These are phyloP conservation scores for Metschnikowia baotianmanensis DNA, from an alignment of 805 yeast genomes.

Conservation along the genomic window DNA sequence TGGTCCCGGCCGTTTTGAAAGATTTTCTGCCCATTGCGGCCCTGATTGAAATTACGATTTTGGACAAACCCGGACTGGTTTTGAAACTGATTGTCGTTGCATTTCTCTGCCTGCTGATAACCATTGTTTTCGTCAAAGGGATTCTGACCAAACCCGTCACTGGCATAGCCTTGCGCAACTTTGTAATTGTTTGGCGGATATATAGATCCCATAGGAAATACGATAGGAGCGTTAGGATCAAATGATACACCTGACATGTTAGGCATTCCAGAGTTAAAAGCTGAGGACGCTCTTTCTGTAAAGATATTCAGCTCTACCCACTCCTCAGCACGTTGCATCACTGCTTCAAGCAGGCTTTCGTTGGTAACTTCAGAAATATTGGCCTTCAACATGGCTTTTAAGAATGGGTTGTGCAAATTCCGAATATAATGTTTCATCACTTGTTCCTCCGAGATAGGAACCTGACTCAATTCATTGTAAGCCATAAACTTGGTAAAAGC, in stretches of 20 bases:
- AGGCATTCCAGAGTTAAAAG: neutral
- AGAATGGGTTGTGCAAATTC: neutral
- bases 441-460: neutral
- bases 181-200: too few relatives aligned
- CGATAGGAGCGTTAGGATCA: neutral
- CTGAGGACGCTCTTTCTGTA: neutral
- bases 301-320: neutral
- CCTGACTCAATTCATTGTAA: neutral
- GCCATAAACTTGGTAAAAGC: neutral
- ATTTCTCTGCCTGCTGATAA: too few relatives aligned
- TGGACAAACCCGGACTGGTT: too few relatives aligned
- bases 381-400: neutral
- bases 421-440: neutral
- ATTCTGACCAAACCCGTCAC: too few relatives aligned
- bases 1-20: too few relatives aligned
- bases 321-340: neutral
- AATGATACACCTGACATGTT: neutral
- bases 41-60: too few relatives aligned
- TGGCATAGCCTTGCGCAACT: slow-evolving; percentile 1
- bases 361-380: neutral
- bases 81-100: too few relatives aligned
- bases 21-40: too few relatives aligned
- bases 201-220: too few relatives aligned
- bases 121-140: too few relatives aligned
- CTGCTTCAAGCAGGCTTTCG: neutral